Evolutionary conservation across 768 basidiomycete species (phyloP).

Genomic region (Royoungia palumana): DNA sequence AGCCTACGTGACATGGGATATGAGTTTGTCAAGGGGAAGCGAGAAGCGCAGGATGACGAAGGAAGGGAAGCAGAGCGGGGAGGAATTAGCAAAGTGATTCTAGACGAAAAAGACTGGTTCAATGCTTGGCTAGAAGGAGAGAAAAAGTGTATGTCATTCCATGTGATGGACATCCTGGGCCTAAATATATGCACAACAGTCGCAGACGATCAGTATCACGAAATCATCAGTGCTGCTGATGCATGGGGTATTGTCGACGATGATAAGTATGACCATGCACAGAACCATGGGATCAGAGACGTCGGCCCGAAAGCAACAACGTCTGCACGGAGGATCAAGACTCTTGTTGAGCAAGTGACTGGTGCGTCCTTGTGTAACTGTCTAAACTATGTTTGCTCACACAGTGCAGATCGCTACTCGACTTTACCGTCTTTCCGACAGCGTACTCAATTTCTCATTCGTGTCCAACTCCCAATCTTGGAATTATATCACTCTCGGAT

Average conservation of each 20-base stretch:
- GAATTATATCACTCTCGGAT: conserved; percentile 76
- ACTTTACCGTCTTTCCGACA: conserved; percentile 77
- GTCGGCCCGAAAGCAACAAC: conserved; percentile 65
- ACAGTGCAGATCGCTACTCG: conserved; percentile 75
- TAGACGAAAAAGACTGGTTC: conserved; percentile 87
- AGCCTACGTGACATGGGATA: conserved; percentile 75
- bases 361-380: conserved; percentile 42
- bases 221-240: conserved; percentile 73
- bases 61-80: conserved; percentile 48
- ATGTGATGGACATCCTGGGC: not conserved
- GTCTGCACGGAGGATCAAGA: conserved; percentile 79
- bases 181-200: conserved; percentile 45
- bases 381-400: not conserved
- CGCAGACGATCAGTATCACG: conserved; percentile 80
- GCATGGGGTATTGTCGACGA: conserved; percentile 85
- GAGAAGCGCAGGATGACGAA: conserved; percentile 10
- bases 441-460: conserved; percentile 77
- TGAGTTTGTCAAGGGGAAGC: conserved; percentile 35
- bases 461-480: conserved; percentile 82
- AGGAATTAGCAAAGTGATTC: conserved; percentile 77
- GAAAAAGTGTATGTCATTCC: conserved; percentile 64
- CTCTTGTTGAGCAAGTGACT: conserved; percentile 88
- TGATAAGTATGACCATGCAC: conserved; percentile 44
- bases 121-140: conserved; percentile 88
- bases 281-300: conserved; percentile 13